These are phyloP conservation scores for Colletotrichum musae DNA, from an alignment of 2,329 filamentous ascomycete species.

Conservation along the genomic window DNA sequence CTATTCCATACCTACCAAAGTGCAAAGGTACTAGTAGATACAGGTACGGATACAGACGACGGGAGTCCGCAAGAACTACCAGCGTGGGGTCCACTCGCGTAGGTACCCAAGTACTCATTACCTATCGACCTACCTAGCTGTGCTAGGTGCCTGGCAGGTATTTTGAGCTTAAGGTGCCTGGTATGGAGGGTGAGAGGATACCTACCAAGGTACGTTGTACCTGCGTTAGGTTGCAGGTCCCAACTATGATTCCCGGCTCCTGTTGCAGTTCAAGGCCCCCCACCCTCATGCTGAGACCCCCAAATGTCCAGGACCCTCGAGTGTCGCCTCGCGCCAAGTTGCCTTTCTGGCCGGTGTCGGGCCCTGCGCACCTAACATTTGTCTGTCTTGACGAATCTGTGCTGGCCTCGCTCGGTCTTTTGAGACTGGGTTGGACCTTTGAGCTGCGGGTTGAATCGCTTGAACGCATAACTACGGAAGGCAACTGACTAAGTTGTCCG, in stretches of 20 bases:
- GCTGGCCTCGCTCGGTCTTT: background rate
- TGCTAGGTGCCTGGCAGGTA: too few relatives aligned
- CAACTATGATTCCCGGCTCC: background rate
- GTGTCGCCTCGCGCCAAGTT: slow-evolving; percentile 27
- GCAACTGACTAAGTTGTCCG: slow-evolving; percentile 34
- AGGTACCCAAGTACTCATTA: too few relatives aligned
- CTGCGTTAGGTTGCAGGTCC: background rate
- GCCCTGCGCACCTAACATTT: slow-evolving; percentile 4
- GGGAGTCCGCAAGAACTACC: too few relatives aligned
- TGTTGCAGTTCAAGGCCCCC: slow-evolving; percentile 8
- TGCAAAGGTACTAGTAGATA: too few relatives aligned
- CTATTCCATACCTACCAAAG: too few relatives aligned
- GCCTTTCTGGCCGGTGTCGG: slow-evolving; percentile 31
- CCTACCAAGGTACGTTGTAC: background rate
- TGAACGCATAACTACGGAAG: slow-evolving; percentile 20
- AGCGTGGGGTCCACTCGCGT: too few relatives aligned
- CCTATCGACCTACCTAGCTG: too few relatives aligned
- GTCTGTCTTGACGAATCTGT: background rate
- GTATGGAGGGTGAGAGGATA: too few relatives aligned
- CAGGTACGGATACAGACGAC: too few relatives aligned
- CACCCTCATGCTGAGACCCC: background rate
- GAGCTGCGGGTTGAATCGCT: slow-evolving; percentile 20
- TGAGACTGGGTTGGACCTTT: slow-evolving; percentile 18
- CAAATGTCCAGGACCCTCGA: background rate
- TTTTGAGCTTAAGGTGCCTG: too few relatives aligned